Evolutionary conservation across 2,329 filamentous ascomycete species (phyloP), one percentile per base, ranked within the genome.

Genomic region (Fusarium camptoceras): DNA sequence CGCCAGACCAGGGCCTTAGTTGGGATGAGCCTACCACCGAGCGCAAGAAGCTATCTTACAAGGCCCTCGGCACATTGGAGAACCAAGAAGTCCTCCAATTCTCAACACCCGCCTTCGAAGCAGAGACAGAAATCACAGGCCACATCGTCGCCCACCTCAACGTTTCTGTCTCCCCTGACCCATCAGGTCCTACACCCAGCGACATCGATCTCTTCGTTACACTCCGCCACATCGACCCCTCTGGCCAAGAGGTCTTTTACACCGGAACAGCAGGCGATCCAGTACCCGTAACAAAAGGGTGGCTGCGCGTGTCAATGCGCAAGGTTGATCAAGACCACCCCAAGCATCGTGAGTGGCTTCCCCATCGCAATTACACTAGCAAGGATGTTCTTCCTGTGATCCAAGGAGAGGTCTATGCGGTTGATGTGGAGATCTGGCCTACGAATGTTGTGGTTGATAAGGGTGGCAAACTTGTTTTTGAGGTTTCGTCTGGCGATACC

Each of bases 51-150:
- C 72, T 90, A 5, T 84, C 84, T 0, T 92, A 92, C 76, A 81
- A 82, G 55, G 88, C 89, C 0, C 81, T 91, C 0, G 89, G 89
- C 1, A 86, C 81, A 0, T 71, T 91, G 0, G 81, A 88, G 0
- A 81, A 85, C 12, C 84, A 84, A 0, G 81, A 89, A 53, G 61
- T 84, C 0, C 69, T 92, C 1, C 85, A 87, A 43, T 92, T 92
- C 76, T 82, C 80, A 2, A 90, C 87, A 0, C 59, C 81, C 0
- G 80, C 87, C 0, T 91, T 92, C 60, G 82, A 85, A n/a, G 64
- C 81, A 9, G 89, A 92, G 72, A 91, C 86, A 0, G 91, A 93
- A 73, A 87, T 93, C 56, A 93, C 91, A 0, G 91, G 91, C 0
- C 89, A 92, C 73, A 81, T 92, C 28, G 82, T 87, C 0, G 89